Conservation (phyloP, 148 eudicot genomes). For the Chenopodium berlandieri region DNA sequence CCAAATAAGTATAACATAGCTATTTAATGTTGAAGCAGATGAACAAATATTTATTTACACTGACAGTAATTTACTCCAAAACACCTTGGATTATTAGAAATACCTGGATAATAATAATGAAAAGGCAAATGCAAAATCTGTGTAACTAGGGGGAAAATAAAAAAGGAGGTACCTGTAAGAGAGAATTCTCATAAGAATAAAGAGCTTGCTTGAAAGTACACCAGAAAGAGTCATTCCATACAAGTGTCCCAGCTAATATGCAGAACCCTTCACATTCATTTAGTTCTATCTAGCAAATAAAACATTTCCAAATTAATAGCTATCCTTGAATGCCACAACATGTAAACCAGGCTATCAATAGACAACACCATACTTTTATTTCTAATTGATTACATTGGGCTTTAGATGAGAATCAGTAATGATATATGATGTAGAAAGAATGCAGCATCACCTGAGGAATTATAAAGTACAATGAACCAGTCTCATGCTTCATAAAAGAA, state of each 20-base stretch:
- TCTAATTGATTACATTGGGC: neutral
- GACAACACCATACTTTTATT: neutral
- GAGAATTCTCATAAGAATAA: slow-evolving; percentile 49
- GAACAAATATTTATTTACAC: neutral
- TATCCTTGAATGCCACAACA: slow-evolving; percentile 14
- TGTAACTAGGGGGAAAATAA: neutral
- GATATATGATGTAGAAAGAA: slow-evolving; percentile 29
- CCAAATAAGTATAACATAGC: neutral
- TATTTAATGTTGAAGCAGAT: neutral
- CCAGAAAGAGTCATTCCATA: slow-evolving; percentile 59
- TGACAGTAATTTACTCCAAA: too few relatives aligned
- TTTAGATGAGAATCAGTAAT: slow-evolving; percentile 3
- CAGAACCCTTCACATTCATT: slow-evolving; percentile 65
- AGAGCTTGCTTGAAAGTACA: slow-evolving; percentile 61
- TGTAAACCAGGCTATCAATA: slow-evolving; percentile 6
- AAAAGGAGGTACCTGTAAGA: slow-evolving; percentile 49
- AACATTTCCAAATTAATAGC: slow-evolving; percentile 21
- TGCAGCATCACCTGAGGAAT: slow-evolving; percentile 75
- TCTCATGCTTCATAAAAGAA: slow-evolving; percentile 46
- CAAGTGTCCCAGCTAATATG: slow-evolving; percentile 68
- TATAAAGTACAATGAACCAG: slow-evolving; percentile 61
- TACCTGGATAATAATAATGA: neutral
- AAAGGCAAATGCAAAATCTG: neutral
- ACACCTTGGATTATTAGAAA: neutral
- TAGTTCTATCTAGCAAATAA: slow-evolving; percentile 72